Percentiles rank a stretch among this genome's conserved stretches.
These are phyloP conservation scores for Salvia hispanica DNA, from an alignment of 257 asterid genomes.

Conservation along the genomic window DNA sequence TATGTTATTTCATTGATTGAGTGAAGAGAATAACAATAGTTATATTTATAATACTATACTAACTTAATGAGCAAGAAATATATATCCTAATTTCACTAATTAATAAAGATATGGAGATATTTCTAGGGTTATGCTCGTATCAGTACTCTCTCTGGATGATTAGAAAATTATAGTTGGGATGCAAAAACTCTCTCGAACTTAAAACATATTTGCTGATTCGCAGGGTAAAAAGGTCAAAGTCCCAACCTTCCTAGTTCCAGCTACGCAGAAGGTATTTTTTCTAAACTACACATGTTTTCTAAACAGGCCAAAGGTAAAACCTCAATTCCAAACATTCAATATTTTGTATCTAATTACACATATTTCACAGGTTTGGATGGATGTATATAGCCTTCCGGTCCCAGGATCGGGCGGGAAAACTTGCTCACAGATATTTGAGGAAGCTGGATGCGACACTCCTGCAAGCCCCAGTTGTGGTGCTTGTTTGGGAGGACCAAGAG, in stretches of 20 bases:
- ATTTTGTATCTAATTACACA: not conserved
- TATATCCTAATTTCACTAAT: no score
- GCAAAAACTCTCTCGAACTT: constrained; percentile 6
- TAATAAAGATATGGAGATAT: no score
- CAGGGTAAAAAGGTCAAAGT: constrained; percentile 96
- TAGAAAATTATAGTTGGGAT: not conserved
- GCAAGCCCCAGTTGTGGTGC: constrained; percentile 98
- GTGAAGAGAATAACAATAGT: no score
- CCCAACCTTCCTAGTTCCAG: constrained; percentile 98
- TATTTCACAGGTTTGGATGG: constrained; percentile 91
- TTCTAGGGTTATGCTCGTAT: no score
- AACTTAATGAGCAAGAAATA: no score
- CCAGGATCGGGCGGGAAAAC: constrained; percentile 96
- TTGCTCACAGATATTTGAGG: constrained; percentile 96
- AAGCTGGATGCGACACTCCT: constrained; percentile 99
- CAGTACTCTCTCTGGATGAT: not conserved
- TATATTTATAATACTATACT: no score
- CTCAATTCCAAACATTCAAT: not conserved
- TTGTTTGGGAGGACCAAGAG: constrained; percentile 94
- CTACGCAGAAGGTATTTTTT: constrained; percentile 72
- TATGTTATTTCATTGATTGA: no score
- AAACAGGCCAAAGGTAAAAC: no score
- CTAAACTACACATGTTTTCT: not conserved
- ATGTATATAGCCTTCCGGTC: constrained; percentile 80
- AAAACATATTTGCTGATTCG: constrained; percentile 20